Base-by-base conservation (phyloP, 164 flowering plant genomes). In the Amborella trichopoda region DNA sequence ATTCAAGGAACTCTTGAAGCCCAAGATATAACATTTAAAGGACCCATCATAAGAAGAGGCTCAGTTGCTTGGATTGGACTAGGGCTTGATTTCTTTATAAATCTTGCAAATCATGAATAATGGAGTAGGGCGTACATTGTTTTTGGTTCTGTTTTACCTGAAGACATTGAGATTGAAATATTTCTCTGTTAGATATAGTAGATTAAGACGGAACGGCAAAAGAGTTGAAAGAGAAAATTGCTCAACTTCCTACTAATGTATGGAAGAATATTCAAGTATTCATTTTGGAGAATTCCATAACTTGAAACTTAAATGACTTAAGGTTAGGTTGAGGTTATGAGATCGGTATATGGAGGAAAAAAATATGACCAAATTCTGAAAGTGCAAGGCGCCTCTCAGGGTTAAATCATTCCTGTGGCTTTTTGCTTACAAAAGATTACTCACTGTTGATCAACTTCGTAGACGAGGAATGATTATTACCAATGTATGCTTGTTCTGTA, bases 11-110 rank as follows among this genome's bases (percentile, higher is more conserved):
- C 78, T 8, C 77, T 91, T 27, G 83, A 77, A 72, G 77, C 75
- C 4, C 67, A 69, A 44, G 95, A 94, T 49, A 28, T 41, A 21
- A 0, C 51, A 51, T 80, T 88, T 63, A 56, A 60, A 20, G 49
- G 53, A n/a, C 84, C 80, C 10, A 54, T 56, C 24, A 61, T 91
- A 47, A 61, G 63, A 53, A 67, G 95, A 54, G 99, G 99, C 11
- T 78, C 96, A 8, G 86, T 91, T 32, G 96, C 96, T 16, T 91
- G 99, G 99, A 59, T 84, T 55, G 84, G 78, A 41, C 72, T 86
- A 0, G 95, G 98, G 11, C 98, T 95, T 5, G 98, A 86, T 37
- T 90, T 90, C 71, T 81, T 90, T 45, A 80, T 90, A 50, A 90
- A 95, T 77, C 60, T 86, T 8, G 94, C 95, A 14, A 69, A 86